Conservation (phyloP, 108 stramenopile genomes). For the Pseudonitzschia pungens region DNA sequence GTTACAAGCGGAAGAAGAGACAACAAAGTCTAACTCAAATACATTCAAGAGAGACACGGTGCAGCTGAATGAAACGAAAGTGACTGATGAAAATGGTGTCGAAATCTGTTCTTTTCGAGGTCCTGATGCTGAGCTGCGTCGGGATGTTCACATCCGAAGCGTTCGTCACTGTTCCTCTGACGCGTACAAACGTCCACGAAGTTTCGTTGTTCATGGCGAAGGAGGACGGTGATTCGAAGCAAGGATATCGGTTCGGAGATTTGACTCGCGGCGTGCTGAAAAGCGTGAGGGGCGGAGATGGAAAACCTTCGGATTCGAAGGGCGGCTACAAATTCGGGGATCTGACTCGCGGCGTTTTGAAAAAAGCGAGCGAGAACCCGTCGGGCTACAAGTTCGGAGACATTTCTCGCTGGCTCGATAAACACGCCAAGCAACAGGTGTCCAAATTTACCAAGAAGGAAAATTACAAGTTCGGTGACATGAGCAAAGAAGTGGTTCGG, state of each 20-base stretch:
- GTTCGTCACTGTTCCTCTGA: neutral
- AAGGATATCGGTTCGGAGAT: slow-evolving; percentile 4
- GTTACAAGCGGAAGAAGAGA: neutral
- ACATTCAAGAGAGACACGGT: too few relatives aligned
- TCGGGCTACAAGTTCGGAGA: slow-evolving; percentile 35
- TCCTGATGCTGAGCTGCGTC: neutral
- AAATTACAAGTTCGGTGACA: slow-evolving; percentile 65
- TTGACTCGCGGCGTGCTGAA: neutral
- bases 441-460: slow-evolving; percentile 54
- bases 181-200: neutral
- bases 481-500: slow-evolving; percentile 44
- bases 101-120: neutral
- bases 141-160: neutral
- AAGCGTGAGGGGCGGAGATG: neutral
- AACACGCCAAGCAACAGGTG: slow-evolving; percentile 51
- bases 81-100: neutral
- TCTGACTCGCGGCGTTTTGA: slow-evolving; percentile 20
- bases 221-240: neutral
- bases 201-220: neutral
- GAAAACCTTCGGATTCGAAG: neutral
- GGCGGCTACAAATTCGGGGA: slow-evolving; percentile 36
- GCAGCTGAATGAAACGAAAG: neutral
- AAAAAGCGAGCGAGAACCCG: slow-evolving; percentile 3
- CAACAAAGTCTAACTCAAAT: neutral
- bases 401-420: slow-evolving; percentile 33